Conservation (phyloP, 257 asterid genomes). For the Buddleja alternifolia region DNA sequence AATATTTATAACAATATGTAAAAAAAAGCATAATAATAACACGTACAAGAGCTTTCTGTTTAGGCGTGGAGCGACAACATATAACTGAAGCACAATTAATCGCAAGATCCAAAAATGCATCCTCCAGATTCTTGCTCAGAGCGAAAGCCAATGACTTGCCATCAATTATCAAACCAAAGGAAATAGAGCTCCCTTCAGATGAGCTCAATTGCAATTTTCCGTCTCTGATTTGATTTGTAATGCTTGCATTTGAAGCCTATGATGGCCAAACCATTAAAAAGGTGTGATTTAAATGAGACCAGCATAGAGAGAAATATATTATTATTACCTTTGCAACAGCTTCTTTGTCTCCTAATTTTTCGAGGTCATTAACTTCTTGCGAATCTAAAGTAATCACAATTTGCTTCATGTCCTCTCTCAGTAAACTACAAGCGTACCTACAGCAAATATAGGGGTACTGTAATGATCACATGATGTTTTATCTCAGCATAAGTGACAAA, state of each 20-base stretch:
- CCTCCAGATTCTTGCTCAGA: slow-evolving; percentile 60
- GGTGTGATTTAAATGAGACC: background rate
- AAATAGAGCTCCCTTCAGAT: slow-evolving; percentile 46
- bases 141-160: slow-evolving; percentile 77
- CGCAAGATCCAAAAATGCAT: slow-evolving; percentile 78
- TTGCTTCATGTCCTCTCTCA: slow-evolving; percentile 84
- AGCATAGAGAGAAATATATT: slow-evolving; percentile 1
- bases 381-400: slow-evolving; percentile 80
- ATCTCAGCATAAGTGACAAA: background rate
- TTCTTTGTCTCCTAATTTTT: slow-evolving; percentile 73
- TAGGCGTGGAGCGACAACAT: slow-evolving; percentile 95
- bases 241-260: slow-evolving; percentile 71
- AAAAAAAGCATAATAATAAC: slow-evolving; percentile 22
- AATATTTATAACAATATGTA: background rate
- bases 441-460: slow-evolving; percentile 23
- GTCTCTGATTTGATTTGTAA: slow-evolving; percentile 61
- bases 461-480: slow-evolving; percentile 16
- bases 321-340: slow-evolving; percentile 62
- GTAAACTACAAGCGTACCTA: slow-evolving; percentile 92
- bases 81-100: slow-evolving; percentile 79
- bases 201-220: slow-evolving; percentile 54
- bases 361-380: slow-evolving; percentile 57
- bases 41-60: slow-evolving; percentile 97
- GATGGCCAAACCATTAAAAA: slow-evolving; percentile 33
- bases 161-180: slow-evolving; percentile 82